Conservation (phyloP, 352 stramenopile species). For the Pythium scleroteichum region DNA sequence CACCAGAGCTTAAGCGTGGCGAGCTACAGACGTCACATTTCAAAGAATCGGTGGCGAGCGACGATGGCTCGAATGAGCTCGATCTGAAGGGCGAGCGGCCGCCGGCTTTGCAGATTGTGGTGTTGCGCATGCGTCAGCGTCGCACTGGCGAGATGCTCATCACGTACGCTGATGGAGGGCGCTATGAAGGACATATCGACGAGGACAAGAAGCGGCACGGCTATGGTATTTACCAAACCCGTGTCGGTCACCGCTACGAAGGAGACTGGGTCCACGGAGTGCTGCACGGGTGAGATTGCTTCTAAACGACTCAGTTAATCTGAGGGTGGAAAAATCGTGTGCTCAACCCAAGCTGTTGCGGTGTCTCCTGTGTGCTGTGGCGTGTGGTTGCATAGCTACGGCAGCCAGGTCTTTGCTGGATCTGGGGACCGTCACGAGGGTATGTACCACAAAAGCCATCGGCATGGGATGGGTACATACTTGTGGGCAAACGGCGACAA, state of each 20-base stretch:
- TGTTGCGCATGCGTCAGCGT: conserved; percentile 46
- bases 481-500: conserved; percentile 90
- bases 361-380: conserved; percentile 5
- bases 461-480: conserved; percentile 83
- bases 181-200: conserved; percentile 62
- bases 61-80: conserved; percentile 17
- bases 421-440: conserved; percentile 86
- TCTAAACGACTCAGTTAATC: conserved; percentile 25
- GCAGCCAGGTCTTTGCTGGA: conserved; percentile 77
- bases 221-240: conserved; percentile 51
- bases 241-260: conserved; percentile 70
- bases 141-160: conserved; percentile 30
- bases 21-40: not conserved
- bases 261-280: conserved; percentile 81
- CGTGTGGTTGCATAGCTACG: conserved; percentile 53
- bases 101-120: conserved; percentile 46
- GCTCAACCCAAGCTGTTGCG: conserved; percentile 7
- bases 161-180: conserved; percentile 71
- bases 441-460: conserved; percentile 85
- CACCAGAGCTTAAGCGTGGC: conserved; percentile 24
- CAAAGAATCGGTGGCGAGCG: conserved; percentile 12
- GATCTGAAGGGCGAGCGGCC: conserved; percentile 18
- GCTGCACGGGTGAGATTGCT: conserved; percentile 74
- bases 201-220: conserved; percentile 58
- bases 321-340: conserved; percentile 23